phyloP scores from a whole-genome alignment of 2,329 filamentous ascomycete genomes.

The Drechmeria coniospora region DNA sequence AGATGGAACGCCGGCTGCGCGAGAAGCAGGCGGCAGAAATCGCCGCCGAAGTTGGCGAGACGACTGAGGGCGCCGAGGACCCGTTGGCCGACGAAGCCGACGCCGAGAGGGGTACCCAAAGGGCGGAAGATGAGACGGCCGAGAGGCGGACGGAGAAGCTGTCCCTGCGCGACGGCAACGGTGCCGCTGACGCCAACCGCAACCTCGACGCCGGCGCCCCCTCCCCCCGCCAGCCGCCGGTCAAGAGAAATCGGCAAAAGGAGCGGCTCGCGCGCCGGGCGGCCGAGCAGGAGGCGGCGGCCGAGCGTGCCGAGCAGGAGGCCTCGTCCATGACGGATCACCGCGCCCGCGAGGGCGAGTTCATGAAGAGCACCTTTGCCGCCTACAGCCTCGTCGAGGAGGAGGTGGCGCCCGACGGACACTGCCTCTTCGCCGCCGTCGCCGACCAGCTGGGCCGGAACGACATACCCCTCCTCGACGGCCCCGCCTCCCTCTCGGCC shows the following conservation, averaged over 20 bases:
- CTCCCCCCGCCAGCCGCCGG: constrained; percentile 5
- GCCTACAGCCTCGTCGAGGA: constrained; percentile 53
- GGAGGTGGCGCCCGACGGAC: constrained; percentile 77
- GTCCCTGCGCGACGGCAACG: not conserved
- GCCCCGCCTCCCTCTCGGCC: not conserved
- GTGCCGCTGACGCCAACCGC: not conserved
- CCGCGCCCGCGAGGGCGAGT: constrained; percentile 50
- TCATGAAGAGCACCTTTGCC: constrained; percentile 54
- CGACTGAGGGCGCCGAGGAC: not conserved
- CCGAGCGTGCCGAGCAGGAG: constrained; percentile 55
- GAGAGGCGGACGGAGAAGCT: constrained; percentile 5
- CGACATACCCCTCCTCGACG: constrained; percentile 15
- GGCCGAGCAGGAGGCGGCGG: constrained; percentile 62
- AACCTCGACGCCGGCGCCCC: not conserved
- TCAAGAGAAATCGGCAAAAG: constrained; percentile 78
- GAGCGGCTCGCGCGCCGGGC: constrained; percentile 79
- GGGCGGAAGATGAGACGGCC: not conserved
- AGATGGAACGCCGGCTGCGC: constrained; percentile 49
- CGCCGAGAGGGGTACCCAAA: not conserved
- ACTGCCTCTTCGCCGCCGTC: constrained; percentile 86
- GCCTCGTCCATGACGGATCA: constrained; percentile 60
- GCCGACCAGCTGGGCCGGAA: constrained; percentile 61
- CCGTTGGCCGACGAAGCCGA: not conserved
- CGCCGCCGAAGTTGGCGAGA: constrained; percentile 21
- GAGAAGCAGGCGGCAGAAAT: constrained; percentile 52